Evolutionary conservation across 1,139 yeast species (phyloP), one percentile per base, ranked within the genome.

Genomic region (Saccharomyces hybrid): DNA sequence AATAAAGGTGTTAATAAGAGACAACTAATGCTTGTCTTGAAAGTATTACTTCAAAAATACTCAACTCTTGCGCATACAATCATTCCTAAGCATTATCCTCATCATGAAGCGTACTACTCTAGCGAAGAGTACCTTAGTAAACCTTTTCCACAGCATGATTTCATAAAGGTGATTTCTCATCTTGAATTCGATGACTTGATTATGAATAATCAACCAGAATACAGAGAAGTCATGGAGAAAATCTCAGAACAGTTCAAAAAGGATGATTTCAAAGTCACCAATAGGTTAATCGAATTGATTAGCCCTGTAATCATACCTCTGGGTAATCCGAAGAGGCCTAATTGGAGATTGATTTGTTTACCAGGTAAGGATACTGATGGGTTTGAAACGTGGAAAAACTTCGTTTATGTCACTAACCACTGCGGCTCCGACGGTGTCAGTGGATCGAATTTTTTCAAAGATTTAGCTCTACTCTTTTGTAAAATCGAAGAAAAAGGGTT

Each of bases 361-460:
- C 63, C 63, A 8, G 47, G 49, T 20, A 48, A 31, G 27, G 51
- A 48, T 23, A 47, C 50, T 14, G 27, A 34, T 27, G 34, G 20
- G n/a, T 41, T 20, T 13, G 25, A 42, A 5, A 20, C 44, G 5
- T 52, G 54, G 48, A 52, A 50, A 9, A 53, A 54, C 20, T 48
- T 64, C 11, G 56, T 61, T 28, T 61, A 55, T 44, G 50, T 65
- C 34, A 60, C 65, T 42, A 64, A 65, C 48, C 69, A 65, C 54
- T 57, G 61, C 48, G 56, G 58, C 42, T 57, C 63, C 7, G 69
- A 65, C 52, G 69, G 63, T 5, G 55, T 54, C 23, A 61, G 62
- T 26, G 60, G 61, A 48, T 52, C 60, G 7, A 63, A 64, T 53
- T 49, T 65, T 28, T 58, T 64, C 32, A 56, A 61, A 48, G 68